phyloP scores from a whole-genome alignment of 2,329 filamentous ascomycete genomes.

The Colletotrichum melonis region DNA sequence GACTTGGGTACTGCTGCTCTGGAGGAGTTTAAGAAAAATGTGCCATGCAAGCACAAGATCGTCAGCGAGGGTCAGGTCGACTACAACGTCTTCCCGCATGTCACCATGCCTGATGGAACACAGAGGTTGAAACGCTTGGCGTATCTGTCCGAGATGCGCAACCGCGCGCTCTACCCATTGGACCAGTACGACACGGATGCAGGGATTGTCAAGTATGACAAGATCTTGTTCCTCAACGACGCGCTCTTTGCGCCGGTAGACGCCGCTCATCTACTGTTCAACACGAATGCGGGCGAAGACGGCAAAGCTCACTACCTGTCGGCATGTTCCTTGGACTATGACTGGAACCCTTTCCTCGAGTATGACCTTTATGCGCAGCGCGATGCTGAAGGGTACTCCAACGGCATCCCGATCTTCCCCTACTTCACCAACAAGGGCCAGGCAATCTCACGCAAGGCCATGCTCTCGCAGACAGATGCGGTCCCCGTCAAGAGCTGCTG shows the following conservation, averaged over 20 bases:
- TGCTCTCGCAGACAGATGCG: constrained; percentile 69
- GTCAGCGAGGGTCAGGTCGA: constrained; percentile 71
- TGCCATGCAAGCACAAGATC: constrained; percentile 61
- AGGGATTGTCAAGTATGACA: constrained; percentile 57
- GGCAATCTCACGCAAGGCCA: constrained; percentile 69
- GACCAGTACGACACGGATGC: constrained; percentile 55
- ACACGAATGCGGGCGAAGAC: constrained; percentile 63
- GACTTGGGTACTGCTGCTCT: constrained; percentile 66
- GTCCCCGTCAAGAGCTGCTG: constrained; percentile 80
- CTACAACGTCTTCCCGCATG: constrained; percentile 64
- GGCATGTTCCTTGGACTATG: constrained; percentile 75
- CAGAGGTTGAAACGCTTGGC: constrained; percentile 77
- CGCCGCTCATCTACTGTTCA: constrained; percentile 69
- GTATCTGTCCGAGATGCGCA: constrained; percentile 79
- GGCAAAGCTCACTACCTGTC: constrained; percentile 71
- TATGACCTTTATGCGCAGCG: constrained; percentile 82
- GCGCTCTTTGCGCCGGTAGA: constrained; percentile 64
- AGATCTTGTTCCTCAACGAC: constrained; percentile 76
- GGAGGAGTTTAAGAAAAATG: constrained; percentile 57
- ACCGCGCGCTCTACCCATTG: constrained; percentile 74
- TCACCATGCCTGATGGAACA: constrained; percentile 71
- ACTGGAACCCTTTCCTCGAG: constrained; percentile 74
- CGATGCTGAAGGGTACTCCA: constrained; percentile 72
- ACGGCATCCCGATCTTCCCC: constrained; percentile 75
- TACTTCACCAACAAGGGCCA: constrained; percentile 69